Evolutionary conservation across 352 stramenopile genomes (phyloP), one percentile per base, ranked within the genome.

Genomic region (Phytophthora hibernalis): DNA sequence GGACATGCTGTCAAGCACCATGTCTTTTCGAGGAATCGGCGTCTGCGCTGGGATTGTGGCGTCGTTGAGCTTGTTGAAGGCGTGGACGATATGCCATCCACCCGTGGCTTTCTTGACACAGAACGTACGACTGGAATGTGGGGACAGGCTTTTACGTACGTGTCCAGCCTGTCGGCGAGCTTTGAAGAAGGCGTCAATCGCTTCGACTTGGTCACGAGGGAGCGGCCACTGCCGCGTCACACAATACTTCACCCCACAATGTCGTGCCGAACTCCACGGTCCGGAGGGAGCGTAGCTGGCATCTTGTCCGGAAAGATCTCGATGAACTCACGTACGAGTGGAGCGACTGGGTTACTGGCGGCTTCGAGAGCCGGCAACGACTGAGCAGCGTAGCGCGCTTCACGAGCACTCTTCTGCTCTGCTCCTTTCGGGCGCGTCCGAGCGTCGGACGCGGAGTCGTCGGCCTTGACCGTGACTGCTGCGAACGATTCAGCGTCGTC

Each of bases 11-110:
- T n/a, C n/a, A n/a, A n/a, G n/a, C n/a, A n/a, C n/a, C n/a, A n/a
- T n/a, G 12, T 80, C 64, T 20, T 80, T 74, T 0, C 72, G 21
- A 0, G 68, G 64, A 12, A 80, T 78, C 50, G 59, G 74, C 22
- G 56, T 80, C 28, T 78, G 67, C 15, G 70, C 57, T 0, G 63
- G 58, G 4, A 80, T 61, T 0, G 64, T 80, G 1, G 42, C 61
- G 2, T 47, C 48, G 38, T 83, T 83, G 1, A 79, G 52, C 40
- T 73, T 80, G 52, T 79, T 79, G 49, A 64, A 77, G 1, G 61
- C 65, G 35, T 80, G 72, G n/a, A 83, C 61, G 37, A 80, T 76
- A 3, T 55, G 40, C 59, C 71, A 80, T 0, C 28, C 31, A 0
- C 59, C 51, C 1, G 26, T 77, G 1, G 70, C 42, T 47, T 76